Evolutionary conservation across 2,329 filamentous ascomycete species (phyloP).

Genomic region (Leptographium lundbergii): DNA sequence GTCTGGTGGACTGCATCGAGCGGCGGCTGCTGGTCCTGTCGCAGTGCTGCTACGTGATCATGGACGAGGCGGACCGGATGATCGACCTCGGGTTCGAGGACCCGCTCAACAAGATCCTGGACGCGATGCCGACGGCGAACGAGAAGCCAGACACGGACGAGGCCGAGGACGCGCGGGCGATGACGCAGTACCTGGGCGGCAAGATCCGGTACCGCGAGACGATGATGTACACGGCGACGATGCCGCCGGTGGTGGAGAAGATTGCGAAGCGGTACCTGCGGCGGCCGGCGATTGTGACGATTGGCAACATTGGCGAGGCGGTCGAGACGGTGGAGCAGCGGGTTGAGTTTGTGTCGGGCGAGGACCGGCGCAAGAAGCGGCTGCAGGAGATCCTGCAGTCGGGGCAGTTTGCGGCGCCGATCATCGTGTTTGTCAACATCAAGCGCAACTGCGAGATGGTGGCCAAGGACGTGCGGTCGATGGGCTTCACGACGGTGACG

Average conservation of each 20-base stretch:
- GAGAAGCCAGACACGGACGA: conserved; percentile 92
- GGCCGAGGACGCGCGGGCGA: conserved; percentile 74
- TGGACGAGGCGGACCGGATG: conserved; percentile 99
- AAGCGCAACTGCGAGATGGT: conserved; percentile 97
- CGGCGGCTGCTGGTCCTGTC: conserved; percentile 77
- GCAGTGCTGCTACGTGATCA: conserved; percentile 98
- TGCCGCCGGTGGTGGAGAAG: conserved; percentile 83
- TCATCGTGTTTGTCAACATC: conserved; percentile 99
- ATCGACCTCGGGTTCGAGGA: conserved; percentile 98
- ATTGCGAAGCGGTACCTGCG: conserved; percentile 97
- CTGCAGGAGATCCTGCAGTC: conserved; percentile 80
- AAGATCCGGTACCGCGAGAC: conserved; percentile 84
- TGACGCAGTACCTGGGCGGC: conserved; percentile 65
- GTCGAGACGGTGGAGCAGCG: conserved; percentile 97
- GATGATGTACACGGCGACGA: conserved; percentile 99
- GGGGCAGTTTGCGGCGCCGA: conserved; percentile 70
- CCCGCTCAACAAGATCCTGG: conserved; percentile 92
- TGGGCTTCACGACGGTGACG: conserved; percentile 83
- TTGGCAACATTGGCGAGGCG: conserved; percentile 87
- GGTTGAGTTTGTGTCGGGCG: conserved; percentile 78
- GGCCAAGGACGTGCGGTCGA: conserved; percentile 83
- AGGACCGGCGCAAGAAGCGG: conserved; percentile 94
- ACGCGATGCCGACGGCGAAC: conserved; percentile 82
- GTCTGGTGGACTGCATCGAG: conserved; percentile 94
- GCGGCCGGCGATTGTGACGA: conserved; percentile 83